Evolutionary conservation across 352 stramenopile genomes (phyloP).

Genomic region (Phytopythium delawarense): DNA sequence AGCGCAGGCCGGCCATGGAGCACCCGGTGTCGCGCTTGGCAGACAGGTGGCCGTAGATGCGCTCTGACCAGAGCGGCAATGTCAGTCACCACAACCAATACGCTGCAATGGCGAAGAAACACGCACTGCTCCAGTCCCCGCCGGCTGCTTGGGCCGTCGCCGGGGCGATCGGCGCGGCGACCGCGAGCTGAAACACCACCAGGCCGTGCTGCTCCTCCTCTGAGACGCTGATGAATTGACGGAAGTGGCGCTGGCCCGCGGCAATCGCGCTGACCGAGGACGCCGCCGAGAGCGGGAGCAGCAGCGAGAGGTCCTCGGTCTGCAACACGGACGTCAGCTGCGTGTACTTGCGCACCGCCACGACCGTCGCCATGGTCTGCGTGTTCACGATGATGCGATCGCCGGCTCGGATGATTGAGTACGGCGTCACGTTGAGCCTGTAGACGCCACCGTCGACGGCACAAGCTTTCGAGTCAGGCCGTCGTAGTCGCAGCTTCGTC

Average conservation of each 20-base stretch:
- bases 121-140: slow-evolving; percentile 58
- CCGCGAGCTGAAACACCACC: slow-evolving; percentile 51
- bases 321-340: slow-evolving; percentile 47
- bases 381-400: slow-evolving; percentile 66
- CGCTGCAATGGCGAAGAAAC: background rate
- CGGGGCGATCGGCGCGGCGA: slow-evolving; percentile 10
- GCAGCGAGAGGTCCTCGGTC: slow-evolving; percentile 38
- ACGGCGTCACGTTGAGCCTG: slow-evolving; percentile 59
- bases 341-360: slow-evolving; percentile 56
- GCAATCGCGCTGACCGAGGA: slow-evolving; percentile 16
- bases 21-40: slow-evolving; percentile 29
- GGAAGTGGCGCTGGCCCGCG: slow-evolving; percentile 37
- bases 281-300: slow-evolving; percentile 31
- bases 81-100: background rate
- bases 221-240: slow-evolving; percentile 56
- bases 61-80: slow-evolving; percentile 15
- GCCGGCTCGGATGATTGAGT: slow-evolving; percentile 64
- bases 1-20: slow-evolving; percentile 50
- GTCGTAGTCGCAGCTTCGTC: too few species aligned
- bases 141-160: slow-evolving; percentile 13
- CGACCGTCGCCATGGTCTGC: slow-evolving; percentile 34
- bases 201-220: slow-evolving; percentile 53
- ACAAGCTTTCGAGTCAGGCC: too few species aligned
- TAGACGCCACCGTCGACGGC: background rate
- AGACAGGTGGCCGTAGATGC: slow-evolving; percentile 38